Conservation (phyloP, 345 rosid genomes). For the Eucalyptus sp. region DNA sequence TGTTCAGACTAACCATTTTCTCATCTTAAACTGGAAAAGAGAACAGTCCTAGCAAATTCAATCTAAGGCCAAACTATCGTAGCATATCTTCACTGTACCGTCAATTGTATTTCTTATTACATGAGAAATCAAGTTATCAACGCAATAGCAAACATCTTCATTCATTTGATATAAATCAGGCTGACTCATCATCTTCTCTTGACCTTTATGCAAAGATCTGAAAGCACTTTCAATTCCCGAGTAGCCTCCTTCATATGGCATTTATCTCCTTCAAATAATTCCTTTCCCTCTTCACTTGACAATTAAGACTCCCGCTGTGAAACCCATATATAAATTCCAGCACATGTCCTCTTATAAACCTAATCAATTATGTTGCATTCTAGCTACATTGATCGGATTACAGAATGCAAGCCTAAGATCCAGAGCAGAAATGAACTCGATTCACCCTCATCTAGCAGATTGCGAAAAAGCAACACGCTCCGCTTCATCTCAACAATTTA, state of each 20-base stretch:
- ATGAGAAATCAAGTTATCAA: background rate
- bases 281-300: background rate
- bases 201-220: background rate
- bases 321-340: background rate
- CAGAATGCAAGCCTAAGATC: background rate
- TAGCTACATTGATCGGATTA: background rate
- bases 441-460: background rate
- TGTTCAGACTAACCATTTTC: background rate
- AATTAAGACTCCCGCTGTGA: background rate
- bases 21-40: background rate
- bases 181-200: background rate
- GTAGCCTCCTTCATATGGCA: background rate
- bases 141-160: background rate
- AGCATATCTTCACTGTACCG: background rate
- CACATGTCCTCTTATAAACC: background rate
- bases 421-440: background rate
- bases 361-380: background rate
- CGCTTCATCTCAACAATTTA: background rate
- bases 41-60: background rate
- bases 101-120: background rate
- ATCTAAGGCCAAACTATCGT: background rate
- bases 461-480: background rate
- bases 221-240: background rate
- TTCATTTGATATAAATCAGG: background rate
- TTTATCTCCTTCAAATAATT: background rate